Conservation (phyloP, 768 basidiomycete genomes). For the Lyophyllum decastes region DNA sequence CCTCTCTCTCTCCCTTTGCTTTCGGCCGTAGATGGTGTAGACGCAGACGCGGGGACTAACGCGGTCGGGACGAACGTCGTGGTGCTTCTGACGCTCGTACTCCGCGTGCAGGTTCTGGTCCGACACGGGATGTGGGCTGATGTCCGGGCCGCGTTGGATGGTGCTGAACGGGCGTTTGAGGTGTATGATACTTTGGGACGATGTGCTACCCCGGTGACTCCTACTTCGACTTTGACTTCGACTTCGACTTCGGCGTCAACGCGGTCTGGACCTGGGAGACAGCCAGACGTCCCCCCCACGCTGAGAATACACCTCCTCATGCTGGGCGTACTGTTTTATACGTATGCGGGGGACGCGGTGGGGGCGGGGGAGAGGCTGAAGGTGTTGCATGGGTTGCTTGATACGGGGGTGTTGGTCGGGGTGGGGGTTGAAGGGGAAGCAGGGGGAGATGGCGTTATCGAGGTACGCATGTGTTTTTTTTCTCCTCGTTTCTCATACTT, state of each 20-base stretch:
- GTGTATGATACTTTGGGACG: too few relatives aligned
- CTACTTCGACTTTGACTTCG: too few relatives aligned
- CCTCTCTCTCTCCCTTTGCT: too few relatives aligned
- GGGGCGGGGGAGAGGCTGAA: constrained; percentile 53
- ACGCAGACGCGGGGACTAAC: constrained; percentile 5
- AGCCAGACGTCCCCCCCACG: neutral
- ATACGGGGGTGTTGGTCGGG: constrained; percentile 52
- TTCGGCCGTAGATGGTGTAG: too few relatives aligned
- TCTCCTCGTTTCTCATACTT: neutral
- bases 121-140: constrained; percentile 55
- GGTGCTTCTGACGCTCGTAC: constrained; percentile 49
- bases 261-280: too few relatives aligned
- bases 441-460: constrained; percentile 38
- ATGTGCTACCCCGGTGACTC: too few relatives aligned
- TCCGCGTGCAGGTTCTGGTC: constrained; percentile 59
- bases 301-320: constrained; percentile 61
- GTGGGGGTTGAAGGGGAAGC: neutral
- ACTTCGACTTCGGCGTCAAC: too few relatives aligned
- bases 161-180: constrained; percentile 39
- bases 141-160: constrained; percentile 47
- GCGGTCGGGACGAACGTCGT: constrained; percentile 45
- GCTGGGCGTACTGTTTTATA: constrained; percentile 60
- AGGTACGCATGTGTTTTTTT: constrained; percentile 21
- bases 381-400: constrained; percentile 67
- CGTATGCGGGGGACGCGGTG: constrained; percentile 54